phyloP scores from a whole-genome alignment of 257 asterid species.

The Jasminum sambac region DNA sequence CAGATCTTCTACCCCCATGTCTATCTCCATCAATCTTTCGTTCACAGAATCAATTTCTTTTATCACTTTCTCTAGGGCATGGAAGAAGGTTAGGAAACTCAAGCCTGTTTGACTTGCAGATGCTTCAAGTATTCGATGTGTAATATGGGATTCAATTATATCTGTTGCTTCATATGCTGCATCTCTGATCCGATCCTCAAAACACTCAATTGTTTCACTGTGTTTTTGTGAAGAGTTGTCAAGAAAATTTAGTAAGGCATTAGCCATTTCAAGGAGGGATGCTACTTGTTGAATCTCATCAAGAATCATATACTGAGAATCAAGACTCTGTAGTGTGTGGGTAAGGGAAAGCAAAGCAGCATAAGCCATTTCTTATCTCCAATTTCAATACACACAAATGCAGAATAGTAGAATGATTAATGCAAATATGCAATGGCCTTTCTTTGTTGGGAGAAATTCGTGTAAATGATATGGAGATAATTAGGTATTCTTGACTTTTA shows the following conservation, averaged over 20 bases:
- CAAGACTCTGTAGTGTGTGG: neutral
- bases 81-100: neutral
- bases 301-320: neutral
- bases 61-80: neutral
- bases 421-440: too few relatives aligned
- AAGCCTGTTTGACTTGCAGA: neutral
- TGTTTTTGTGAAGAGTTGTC: neutral
- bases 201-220: neutral
- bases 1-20: neutral
- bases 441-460: too few relatives aligned
- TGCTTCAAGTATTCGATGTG: neutral
- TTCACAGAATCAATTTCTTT: neutral
- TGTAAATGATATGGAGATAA: too few relatives aligned
- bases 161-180: slow-evolving; percentile 23
- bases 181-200: slow-evolving; percentile 19
- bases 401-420: too few relatives aligned
- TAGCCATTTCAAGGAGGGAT: slow-evolving; percentile 1
- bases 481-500: too few relatives aligned
- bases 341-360: slow-evolving; percentile 19
- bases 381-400: too few relatives aligned
- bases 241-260: slow-evolving; percentile 5
- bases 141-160: slow-evolving; percentile 15
- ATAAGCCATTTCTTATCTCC: slow-evolving; percentile 19
- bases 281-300: neutral
- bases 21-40: neutral